Evolutionary conservation across 225 moss, liverwort and hornwort genomes (phyloP), one percentile per base, ranked within the genome.

Genomic region (Ulota crispa): DNA sequence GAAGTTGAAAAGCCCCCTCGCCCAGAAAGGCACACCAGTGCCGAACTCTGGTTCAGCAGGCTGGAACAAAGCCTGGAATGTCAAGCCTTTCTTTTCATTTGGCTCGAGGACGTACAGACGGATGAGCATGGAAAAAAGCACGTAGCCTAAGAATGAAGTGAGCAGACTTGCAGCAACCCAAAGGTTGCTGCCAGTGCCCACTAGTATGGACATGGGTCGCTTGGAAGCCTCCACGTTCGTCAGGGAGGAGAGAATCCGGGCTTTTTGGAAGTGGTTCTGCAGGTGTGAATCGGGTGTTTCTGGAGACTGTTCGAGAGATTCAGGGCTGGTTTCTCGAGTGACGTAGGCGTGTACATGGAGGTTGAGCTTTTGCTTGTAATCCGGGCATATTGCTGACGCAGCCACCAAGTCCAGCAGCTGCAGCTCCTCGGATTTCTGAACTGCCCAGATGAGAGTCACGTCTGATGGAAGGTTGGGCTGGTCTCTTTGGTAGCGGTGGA

Each of bases 371-470:
- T 78, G 87, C 23, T 83, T 85, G 83, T 95, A 93, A 57, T 88
- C 86, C 21, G 95, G 91, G 66, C 87, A 95, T 14, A 95, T 90
- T 77, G 76, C 50, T n/a, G 76, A 73, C 19, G 98, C 93, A 69
- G 88, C 82, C 47, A 94, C 75, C 4, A 93, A 81, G 76, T 95
- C 88, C 1, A 95, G 86, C 70, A 94, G 59, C 68, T 89, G 87
- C 43, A 95, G 92, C 71, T 95, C 95, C 81, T 95, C 86, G 2
- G 87, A 87, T 20, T 80, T 89, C 85, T 92, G 92, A 32, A 95
- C 95, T 55, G 95, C 95, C 95, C 95, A 98, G 20, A 98, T 89
- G 80, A 98, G 82, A 4, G 94, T 94, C 26, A 98, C 92, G 75
- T 98, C 91, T 0, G 55, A 73, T 11, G 98, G 98, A 68, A 98